Evolutionary conservation across 129 eudicot species (phyloP).

Genomic region (Ambrosia artemisiifolia): DNA sequence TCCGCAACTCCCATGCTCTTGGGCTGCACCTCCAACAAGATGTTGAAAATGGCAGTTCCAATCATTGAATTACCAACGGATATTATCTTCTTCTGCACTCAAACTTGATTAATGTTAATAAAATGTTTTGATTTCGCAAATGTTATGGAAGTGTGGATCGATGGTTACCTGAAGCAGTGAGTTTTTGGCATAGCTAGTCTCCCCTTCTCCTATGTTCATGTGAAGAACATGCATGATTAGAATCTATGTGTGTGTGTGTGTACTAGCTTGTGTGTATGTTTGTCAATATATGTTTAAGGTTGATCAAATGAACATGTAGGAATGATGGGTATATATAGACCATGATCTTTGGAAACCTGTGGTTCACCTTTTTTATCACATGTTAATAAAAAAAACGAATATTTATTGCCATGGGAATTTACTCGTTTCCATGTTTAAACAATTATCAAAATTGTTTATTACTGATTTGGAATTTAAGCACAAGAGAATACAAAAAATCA

Average conservation of each 20-base stretch:
- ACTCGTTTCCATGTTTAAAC: too few species aligned
- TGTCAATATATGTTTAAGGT: neutral
- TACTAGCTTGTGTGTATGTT: neutral
- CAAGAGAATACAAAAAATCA: too few species aligned
- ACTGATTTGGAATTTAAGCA: too few species aligned
- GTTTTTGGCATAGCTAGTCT: constrained; percentile 62
- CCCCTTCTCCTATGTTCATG: constrained; percentile 69
- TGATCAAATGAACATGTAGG: neutral
- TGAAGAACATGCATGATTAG: constrained; percentile 43
- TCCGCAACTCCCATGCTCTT: constrained; percentile 66
- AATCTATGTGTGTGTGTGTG: neutral
- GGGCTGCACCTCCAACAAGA: constrained; percentile 32
- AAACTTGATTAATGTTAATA: neutral
- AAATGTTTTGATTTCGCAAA: neutral
- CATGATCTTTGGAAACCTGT: neutral
- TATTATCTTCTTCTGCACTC: constrained; percentile 46
- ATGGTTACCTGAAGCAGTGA: constrained; percentile 41
- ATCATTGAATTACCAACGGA: constrained; percentile 30
- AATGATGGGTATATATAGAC: neutral
- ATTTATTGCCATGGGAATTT: too few species aligned
- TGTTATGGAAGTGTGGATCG: neutral
- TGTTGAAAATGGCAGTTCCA: constrained; percentile 29
- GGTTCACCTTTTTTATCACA: neutral
- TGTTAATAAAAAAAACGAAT: neutral
- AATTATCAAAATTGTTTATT: too few species aligned